Conservation (phyloP, 805 yeast genomes). For the Sugiyamaella mastotermitis region DNA sequence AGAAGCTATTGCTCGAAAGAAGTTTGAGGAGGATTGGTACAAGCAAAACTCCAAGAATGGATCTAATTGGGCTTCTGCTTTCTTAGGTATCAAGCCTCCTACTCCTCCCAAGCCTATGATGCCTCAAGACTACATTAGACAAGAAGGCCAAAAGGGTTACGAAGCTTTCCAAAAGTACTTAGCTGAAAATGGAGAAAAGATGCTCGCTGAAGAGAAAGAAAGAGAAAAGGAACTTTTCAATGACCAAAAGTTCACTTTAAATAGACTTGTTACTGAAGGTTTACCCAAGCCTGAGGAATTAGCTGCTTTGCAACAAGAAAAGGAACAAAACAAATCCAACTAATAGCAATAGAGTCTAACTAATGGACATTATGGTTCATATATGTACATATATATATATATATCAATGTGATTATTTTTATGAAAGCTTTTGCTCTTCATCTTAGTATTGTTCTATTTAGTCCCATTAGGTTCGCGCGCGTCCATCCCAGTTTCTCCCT, state of each 20-base stretch:
- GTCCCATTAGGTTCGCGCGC: too few relatives aligned
- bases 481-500: too few relatives aligned
- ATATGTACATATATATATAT: too few relatives aligned
- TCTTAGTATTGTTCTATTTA: too few relatives aligned
- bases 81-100: conserved; percentile 58
- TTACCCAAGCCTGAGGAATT: conserved; percentile 31
- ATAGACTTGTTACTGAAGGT: conserved; percentile 76
- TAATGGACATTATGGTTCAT: too few relatives aligned
- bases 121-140: conserved; percentile 86
- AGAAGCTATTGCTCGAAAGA: conserved; percentile 66
- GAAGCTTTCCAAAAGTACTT: conserved; percentile 73
- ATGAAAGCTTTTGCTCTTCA: too few relatives aligned
- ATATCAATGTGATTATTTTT: too few relatives aligned
- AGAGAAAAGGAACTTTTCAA: conserved; percentile 68
- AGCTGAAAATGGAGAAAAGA: conserved; percentile 66
- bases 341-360: too few relatives aligned
- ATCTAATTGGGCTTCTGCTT: conserved; percentile 46
- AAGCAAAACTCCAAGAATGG: conserved; percentile 41
- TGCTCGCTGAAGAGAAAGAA: conserved; percentile 44
- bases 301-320: conserved; percentile 19
- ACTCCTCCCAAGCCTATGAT: conserved; percentile 52
- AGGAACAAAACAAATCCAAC: too few relatives aligned
- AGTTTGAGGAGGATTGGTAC: conserved; percentile 38
- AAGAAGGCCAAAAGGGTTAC: conserved; percentile 87
- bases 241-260: conserved; percentile 75